phyloP scores from a whole-genome alignment of 2,329 filamentous ascomycete species.

The Sarocladium strictum region DNA sequence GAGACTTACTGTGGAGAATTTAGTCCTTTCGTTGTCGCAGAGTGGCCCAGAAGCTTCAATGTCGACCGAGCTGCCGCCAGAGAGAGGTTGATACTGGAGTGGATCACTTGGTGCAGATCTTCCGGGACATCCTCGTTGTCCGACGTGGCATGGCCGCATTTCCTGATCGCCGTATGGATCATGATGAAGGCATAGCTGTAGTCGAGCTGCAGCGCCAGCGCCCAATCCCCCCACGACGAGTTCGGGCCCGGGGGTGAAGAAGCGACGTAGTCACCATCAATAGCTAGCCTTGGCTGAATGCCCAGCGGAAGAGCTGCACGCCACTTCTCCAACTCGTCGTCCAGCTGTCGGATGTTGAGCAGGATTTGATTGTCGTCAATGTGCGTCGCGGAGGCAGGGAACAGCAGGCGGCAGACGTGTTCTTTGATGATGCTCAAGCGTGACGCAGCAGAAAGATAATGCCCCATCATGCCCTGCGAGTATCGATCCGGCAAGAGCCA shows the following conservation, averaged over 20 bases:
- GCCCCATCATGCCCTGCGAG: constrained; percentile 1
- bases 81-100: constrained; percentile 46
- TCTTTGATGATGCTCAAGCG: neutral
- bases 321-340: constrained; percentile 51
- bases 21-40: no score
- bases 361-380: constrained; percentile 49
- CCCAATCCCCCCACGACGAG: constrained; percentile 20
- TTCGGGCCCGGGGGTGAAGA: neutral
- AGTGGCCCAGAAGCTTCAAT: constrained; percentile 20
- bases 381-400: constrained; percentile 28
- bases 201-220: constrained; percentile 45
- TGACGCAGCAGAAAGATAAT: neutral
- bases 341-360: constrained; percentile 47
- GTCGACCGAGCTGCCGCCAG: constrained; percentile 51
- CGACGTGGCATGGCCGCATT: constrained; percentile 31
- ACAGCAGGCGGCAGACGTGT: neutral
- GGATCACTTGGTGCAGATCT: constrained; percentile 36
- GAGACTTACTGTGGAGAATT: no score
- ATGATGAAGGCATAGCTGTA: constrained; percentile 49
- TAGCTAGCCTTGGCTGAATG: constrained; percentile 41
- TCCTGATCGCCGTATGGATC: constrained; percentile 48
- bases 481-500: no score
- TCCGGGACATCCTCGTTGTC: constrained; percentile 12
- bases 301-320: constrained; percentile 38
- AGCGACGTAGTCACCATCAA: constrained; percentile 18